Evolutionary conservation across 371 early-diverging fungal species (phyloP), one percentile per base, ranked within the genome.

Genomic region (Lichtheimia hyalospora): DNA sequence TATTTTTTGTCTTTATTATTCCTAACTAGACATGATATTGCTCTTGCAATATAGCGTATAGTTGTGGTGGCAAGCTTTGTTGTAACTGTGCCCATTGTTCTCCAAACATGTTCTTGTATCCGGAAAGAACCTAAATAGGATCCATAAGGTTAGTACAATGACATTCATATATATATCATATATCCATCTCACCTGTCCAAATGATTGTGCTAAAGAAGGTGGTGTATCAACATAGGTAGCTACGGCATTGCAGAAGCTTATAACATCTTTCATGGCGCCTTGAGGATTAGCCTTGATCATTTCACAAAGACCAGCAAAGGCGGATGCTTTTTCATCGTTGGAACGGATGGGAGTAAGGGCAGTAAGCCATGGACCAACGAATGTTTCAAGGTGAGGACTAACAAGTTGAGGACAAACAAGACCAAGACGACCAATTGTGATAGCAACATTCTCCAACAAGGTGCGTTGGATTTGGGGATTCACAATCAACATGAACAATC

Each of bases 371-470:
- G 84, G 80, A 61, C 85, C 79, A 12, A 85, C 83, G 69, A 95
- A 94, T 18, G 73, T 64, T 57, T 86, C 87, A 27, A 93, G 81
- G 57, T 90, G 88, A 52, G 89, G 90, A 54, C 93, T 90, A 23
- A 96, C 89, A 20, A 86, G 54, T 20, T 77, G 74, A n/a, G 98
- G 94, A 70, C 85, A 88, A 3, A 91, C 91, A 16, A 88, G 68
- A 15, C 96, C 97, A 25, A 98, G 69, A 43, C 98, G 89, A 20
- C 97, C 97, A 51, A 96, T 85, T 20, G 96, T 92, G 63, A 98
- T 95, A 20, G 96, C 97, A 1, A 93, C 90, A 73, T 98, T 98
- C 70, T 98, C 97, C 48, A 84, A 75, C 34, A 97, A 68, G 12
- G 93, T 89, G 49, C 87, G 81, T 40, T 89, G 84, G 16, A 86